phyloP scores from a whole-genome alignment of 768 basidiomycete species.

The Harrya chromipes region DNA sequence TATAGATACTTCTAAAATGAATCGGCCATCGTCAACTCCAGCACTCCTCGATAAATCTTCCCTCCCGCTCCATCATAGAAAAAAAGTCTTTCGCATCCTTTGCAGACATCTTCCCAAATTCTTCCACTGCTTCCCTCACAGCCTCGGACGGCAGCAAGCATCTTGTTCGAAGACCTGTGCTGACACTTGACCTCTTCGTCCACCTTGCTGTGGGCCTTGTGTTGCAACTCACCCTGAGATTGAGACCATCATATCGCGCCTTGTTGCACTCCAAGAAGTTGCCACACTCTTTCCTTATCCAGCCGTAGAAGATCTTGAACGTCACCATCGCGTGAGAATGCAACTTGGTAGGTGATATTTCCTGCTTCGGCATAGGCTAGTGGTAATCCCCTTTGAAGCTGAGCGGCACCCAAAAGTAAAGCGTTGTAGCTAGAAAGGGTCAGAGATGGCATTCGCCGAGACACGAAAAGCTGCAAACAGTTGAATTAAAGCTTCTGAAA shows the following conservation, averaged over 20 bases:
- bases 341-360: constrained; percentile 60
- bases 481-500: too few relatives aligned
- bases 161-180: constrained; percentile 87
- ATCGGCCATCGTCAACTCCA: constrained; percentile 53
- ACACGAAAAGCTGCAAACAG: too few relatives aligned
- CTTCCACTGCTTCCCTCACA: constrained; percentile 48
- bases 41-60: constrained; percentile 77
- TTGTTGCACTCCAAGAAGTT: constrained; percentile 49
- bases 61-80: constrained; percentile 61
- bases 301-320: constrained; percentile 80
- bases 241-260: constrained; percentile 80
- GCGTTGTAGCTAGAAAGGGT: constrained; percentile 54
- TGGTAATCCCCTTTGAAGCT: constrained; percentile 71
- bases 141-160: constrained; percentile 90
- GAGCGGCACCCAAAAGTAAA: constrained; percentile 97
- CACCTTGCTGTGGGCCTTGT: background rate
- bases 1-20: too few relatives aligned
- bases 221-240: constrained; percentile 74
- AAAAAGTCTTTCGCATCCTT: constrained; percentile 61
- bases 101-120: constrained; percentile 46
- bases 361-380: constrained; percentile 47
- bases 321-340: constrained; percentile 84
- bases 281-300: constrained; percentile 68
- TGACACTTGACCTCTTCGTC: background rate
- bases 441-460: too few relatives aligned